Evolutionary conservation across 2,329 filamentous ascomycete genomes (phyloP), one percentile per base, ranked within the genome.

Genomic region (Fonsecaea multimorphosa): DNA sequence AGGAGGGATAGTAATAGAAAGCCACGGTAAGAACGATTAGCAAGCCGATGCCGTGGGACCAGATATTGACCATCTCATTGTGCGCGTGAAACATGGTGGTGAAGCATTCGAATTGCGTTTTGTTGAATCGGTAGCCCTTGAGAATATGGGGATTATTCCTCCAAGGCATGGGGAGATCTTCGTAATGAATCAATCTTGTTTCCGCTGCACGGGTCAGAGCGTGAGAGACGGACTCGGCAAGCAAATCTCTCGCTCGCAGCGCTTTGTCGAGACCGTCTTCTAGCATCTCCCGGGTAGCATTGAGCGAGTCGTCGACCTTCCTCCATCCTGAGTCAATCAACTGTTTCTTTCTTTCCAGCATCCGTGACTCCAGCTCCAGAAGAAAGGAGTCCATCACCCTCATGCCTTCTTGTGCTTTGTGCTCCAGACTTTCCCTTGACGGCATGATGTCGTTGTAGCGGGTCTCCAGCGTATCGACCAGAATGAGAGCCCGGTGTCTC

Each of bases 61-160:
- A 99, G 75, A 99, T 99, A 79, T 99, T 99, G 82, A 98, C 89
- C 46, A 90, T 86, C 80, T 99, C 95, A 79, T 99, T 99, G 70
- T 92, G 96, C 65, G 95, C 82, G 68, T 87, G 85, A 74, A 97
- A 93, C 68, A 92, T 87, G 24, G 93, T 97, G 58, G 87, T 86
- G 58, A 98, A 83, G 76, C 94, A 98, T 72, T 94, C 94, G 63
- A 94, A 82, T 78, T 96, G 96, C 66, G 91, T 93, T 74, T 96
- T 92, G 67, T 88, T 91, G 82, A 99, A 99, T 58, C 95, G 93
- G 77, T 99, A 99, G 19, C 95, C 95, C 61, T 87, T 87, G 58
- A 89, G 83, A 75, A 99, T 98, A 79, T 99, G 92, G 1, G 93
- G 93, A 79, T 99, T 99, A 74, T 96, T 90, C 67, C 91, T 87